Percentiles rank a stretch among this genome's conserved stretches.
Evolutionary conservation across 2,329 filamentous ascomycete species (phyloP).

Genomic region (Colletotrichum sp.): DNA sequence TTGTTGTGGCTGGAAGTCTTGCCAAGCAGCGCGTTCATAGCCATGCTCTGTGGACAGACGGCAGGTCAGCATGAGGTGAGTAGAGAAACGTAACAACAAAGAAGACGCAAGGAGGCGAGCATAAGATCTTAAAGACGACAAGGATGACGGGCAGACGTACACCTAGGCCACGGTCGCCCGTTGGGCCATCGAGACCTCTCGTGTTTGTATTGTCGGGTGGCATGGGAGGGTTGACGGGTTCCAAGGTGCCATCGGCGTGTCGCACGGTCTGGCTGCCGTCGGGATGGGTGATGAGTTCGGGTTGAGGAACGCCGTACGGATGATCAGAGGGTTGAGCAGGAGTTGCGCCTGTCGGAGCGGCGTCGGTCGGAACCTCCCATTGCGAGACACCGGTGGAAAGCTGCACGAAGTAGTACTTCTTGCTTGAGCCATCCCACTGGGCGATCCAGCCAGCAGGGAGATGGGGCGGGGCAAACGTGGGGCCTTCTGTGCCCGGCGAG

Average conservation of each 20-base stretch:
- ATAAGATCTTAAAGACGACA: slow-evolving; percentile 12
- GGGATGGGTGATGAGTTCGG: slow-evolving; percentile 63
- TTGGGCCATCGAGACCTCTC: slow-evolving; percentile 54
- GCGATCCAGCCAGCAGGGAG: slow-evolving; percentile 72
- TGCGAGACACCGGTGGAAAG: slow-evolving; percentile 74
- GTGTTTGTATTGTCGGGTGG: slow-evolving; percentile 51
- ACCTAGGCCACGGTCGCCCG: slow-evolving; percentile 66
- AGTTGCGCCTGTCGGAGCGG: slow-evolving; percentile 65
- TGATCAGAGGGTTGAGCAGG: slow-evolving; percentile 61
- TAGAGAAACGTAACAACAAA: not conserved
- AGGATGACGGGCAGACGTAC: slow-evolving; percentile 49
- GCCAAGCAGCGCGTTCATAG: slow-evolving; percentile 62
- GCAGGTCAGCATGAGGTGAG: not conserved
- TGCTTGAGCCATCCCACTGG: slow-evolving; percentile 68
- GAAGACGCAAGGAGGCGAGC: not conserved
- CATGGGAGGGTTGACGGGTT: slow-evolving; percentile 58
- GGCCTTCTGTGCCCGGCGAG: slow-evolving; percentile 63
- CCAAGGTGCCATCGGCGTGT: slow-evolving; percentile 64
- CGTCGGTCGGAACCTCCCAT: slow-evolving; percentile 73
- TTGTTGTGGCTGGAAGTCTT: slow-evolving; percentile 44
- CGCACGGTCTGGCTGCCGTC: slow-evolving; percentile 67
- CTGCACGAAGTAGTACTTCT: slow-evolving; percentile 75
- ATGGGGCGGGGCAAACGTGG: slow-evolving; percentile 62
- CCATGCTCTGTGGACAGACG: slow-evolving; percentile 52
- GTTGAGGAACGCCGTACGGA: slow-evolving; percentile 64